Evolutionary conservation across 2,329 filamentous ascomycete species (phyloP), one percentile per base, ranked within the genome.

Genomic region (Pseudopyrenochaeta lycopersici): DNA sequence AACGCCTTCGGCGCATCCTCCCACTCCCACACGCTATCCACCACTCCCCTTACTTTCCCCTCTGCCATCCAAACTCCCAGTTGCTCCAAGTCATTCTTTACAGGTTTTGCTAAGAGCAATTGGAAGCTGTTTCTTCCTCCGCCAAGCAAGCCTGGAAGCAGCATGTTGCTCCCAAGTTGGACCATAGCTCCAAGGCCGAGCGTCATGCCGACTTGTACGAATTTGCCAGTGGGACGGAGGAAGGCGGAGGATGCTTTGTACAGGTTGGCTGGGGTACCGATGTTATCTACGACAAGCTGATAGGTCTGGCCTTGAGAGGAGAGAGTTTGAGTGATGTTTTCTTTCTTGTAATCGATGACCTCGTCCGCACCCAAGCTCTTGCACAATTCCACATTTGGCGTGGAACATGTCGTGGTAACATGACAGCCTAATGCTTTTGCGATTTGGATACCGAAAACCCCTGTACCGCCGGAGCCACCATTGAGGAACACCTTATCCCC

Each of bases 381-480:
- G 65, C 84, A 86, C 1, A 89, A 69, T 39, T 84, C 80, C 0
- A 81, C 76, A 67, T 89, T 90, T 5, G 70, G 69, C 0, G 76
- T 78, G 9, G 86, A 89, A 64, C 87, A 90, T 4, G 80, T 81
- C 2, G 80, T 78, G 1, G 82, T 84, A 29, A 90, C 87, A 56
- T 82, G 76, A 60, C 83, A 87, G 0, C 86, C 86, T 3, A 85
- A 64, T 0, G 77, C 76, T 67, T 88, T 89, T 7, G 86, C 87
- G 39, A 89, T 81, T 66, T 90, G 87, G 47, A 90, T 84, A 0
- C 79, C 82, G 52, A 81, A 88, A 0, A 81, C 80, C 0, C 88
- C 88, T 1, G 80, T 82, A 0, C 87, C 87, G 9, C 88, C 88
- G 5, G 81, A 85, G 0, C 86, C 86, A 11, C 86, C 87, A 59